Evolutionary conservation across 139 green algal species (phyloP), one percentile per base, ranked within the genome.

Genomic region (Picochlorum sp.): DNA sequence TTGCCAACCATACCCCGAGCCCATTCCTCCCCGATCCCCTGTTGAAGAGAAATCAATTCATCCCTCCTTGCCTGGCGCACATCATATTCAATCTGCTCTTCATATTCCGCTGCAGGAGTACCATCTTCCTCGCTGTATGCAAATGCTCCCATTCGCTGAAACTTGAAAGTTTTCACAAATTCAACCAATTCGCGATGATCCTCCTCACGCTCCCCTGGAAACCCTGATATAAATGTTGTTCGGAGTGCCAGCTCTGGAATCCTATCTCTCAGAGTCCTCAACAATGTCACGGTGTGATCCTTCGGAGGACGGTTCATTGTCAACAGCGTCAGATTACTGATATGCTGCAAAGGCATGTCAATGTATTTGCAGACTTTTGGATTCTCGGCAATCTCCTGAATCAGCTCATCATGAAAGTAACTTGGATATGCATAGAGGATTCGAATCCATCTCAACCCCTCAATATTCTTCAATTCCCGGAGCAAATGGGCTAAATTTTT

Each of bases 301-400:
- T 74, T 64, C 0, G 88, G 83, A 28, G 89, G 89, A 21, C 90
- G 75, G 69, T 92, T 92, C 90, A 96, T 96, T 34, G 61, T 65
- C 49, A 94, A 83, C 49, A 96, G 80, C 8, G 78, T 82, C 26
- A 92, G 65, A 73, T 94, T 92, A 74, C 64, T 79, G 61, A 92
- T 91, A 78, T 96, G 90, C 77, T 96, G 90, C 74, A 96, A 78
- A 47, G 90, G 90, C 18, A 96, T 96, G 81, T 96, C 90, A 41
- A 96, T 87, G 79, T 95, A 95, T 71, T 96, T 96, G 80, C 80
- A 90, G 41, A 95, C 85, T 80, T 95, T 92, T 26, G 78, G 75
- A 65, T 92, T 92, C 58, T 28, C 78, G 18, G 89, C 87, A 52
- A 96, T 95, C 59, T 94, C 88, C 7, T 89, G 74, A 15, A 96